Evolutionary conservation across 495 filamentous ascomycete genomes (phyloP).

Genomic region (Trichoderma gamsii): DNA sequence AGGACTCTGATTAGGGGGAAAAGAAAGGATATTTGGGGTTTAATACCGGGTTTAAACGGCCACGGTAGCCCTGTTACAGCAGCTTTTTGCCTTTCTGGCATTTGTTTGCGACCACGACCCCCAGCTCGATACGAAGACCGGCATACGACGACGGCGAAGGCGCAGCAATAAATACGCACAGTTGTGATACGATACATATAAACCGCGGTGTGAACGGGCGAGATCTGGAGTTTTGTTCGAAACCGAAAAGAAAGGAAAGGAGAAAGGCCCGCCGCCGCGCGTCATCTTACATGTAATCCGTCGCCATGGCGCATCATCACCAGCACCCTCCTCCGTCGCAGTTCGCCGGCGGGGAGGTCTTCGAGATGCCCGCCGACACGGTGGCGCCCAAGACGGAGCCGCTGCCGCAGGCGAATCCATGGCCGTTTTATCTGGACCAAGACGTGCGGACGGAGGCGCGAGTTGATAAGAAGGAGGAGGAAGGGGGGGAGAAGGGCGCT

Average conservation of each 20-base stretch:
- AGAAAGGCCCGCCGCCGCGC: neutral
- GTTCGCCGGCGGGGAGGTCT: neutral
- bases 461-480: neutral
- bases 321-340: conserved; percentile 8
- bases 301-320: conserved; percentile 14
- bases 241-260: neutral
- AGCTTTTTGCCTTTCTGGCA: no score
- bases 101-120: neutral
- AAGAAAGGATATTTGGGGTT: no score
- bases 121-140: neutral
- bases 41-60: no score
- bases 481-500: neutral
- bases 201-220: no score
- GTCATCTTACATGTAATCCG: neutral
- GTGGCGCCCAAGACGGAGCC: neutral
- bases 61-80: no score
- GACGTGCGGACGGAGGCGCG: neutral
- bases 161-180: neutral
- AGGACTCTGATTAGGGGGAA: no score
- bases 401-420: neutral
- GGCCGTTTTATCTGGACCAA: conserved; percentile 7
- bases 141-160: neutral
- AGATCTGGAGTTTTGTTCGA: no score
- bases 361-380: conserved; percentile 14
- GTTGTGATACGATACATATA: no score